Base-by-base conservation (phyloP, 2,329 filamentous ascomycete species). In the Xylaria sp. region DNA sequence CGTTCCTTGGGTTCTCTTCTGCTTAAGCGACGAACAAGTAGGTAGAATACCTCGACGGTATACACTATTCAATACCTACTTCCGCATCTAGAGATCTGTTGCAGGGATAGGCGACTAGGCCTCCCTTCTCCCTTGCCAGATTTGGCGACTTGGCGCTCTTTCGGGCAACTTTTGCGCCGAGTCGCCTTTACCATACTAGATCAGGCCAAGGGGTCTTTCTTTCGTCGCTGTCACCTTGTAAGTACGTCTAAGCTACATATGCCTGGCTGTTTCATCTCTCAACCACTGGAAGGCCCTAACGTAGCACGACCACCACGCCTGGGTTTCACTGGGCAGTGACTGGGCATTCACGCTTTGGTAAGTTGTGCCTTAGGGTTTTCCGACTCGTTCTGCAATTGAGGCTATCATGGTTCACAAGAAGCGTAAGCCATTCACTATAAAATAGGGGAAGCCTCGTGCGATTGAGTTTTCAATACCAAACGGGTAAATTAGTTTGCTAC, bases 11-110 rank as follows among this genome's bases (percentile, higher is more conserved):
- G 18, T 31, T 28, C 23, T 31, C 18, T 44, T 37, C 23, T 23
- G 28, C 41, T 50, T 39, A 51, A 62, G 50, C 59, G 60, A 61
- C 48, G 34, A 20, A 50, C 41, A 50, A 55, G 13, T 9, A 9
- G 15, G 48, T 3, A 13, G 9, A 13, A 3, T 54, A 54, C 20
- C 12, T 28, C 28, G 4, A 28, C 28, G 28, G 28, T 28, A 2
- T 28, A 28, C 28, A 28, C 18, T 23, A 37, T 58, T 48, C 23
- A 46, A 39, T 39, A 44, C 13, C 28, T 54, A 55, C 54, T 66
- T 63, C 67, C 63, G 20, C 20, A 69, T 69, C 60, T 6, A 58
- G 63, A 63, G 67, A 69, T 69, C 67, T 50, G 61, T 41, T 48
- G 48, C 67, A 72, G 57, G 69, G 69, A 58, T 69, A 2, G 3